Evolutionary conservation across 345 rosid genomes (phyloP).

Genomic region (Turritis glabra): DNA sequence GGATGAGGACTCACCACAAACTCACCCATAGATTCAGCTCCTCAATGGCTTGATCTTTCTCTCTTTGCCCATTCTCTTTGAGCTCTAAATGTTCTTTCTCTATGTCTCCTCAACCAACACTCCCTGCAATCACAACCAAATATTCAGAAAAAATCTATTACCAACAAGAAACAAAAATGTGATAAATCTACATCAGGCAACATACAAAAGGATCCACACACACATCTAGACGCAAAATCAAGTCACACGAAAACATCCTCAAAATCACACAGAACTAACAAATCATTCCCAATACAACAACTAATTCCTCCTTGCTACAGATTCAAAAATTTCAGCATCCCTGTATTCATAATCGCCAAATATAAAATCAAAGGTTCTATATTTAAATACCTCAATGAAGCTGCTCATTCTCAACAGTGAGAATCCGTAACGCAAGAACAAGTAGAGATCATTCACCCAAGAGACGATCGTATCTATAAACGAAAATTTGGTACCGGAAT

Average conservation of each 20-base stretch:
- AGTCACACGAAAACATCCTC: neutral
- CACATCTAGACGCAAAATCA: neutral
- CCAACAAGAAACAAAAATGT: neutral
- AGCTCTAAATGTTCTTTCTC: slow-evolving; percentile 73
- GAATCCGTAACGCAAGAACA: slow-evolving; percentile 70
- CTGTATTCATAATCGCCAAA: no score
- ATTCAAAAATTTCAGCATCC: no score
- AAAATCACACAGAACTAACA: neutral
- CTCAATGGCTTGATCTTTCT: slow-evolving; percentile 57
- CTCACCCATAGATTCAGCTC: slow-evolving; percentile 64
- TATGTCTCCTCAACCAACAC: slow-evolving; percentile 67
- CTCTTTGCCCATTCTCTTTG: slow-evolving; percentile 63
- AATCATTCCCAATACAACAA: neutral
- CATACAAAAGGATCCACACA: slow-evolving; percentile 1
- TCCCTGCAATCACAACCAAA: slow-evolving; percentile 46
- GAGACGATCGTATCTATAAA: slow-evolving; percentile 59
- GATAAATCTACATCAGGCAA: neutral
- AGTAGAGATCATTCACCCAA: slow-evolving; percentile 51
- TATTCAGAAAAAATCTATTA: neutral
- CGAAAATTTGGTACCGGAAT: slow-evolving; percentile 41
- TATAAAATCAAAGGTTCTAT: neutral
- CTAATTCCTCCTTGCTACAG: neutral
- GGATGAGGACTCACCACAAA: slow-evolving; percentile 50
- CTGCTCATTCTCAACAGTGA: slow-evolving; percentile 70
- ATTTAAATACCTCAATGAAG: slow-evolving; percentile 61